Evolutionary conservation across 345 rosid genomes (phyloP).

Genomic region (Boechera divaricarpa): DNA sequence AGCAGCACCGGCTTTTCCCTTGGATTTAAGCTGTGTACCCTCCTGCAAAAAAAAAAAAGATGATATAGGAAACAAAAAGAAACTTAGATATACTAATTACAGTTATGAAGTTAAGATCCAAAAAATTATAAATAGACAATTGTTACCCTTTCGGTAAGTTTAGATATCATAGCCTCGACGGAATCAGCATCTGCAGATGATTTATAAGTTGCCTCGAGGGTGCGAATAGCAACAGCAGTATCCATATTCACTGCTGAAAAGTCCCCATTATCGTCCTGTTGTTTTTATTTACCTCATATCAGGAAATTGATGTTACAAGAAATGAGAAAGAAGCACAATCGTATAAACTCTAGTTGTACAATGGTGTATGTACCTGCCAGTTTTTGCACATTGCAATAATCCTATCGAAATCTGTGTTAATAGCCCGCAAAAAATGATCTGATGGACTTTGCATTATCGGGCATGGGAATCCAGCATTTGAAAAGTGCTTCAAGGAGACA

Average conservation of each 20-base stretch:
- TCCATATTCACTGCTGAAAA: slow-evolving; percentile 99
- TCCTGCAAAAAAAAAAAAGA: slow-evolving; percentile 55
- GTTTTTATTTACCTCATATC: slow-evolving; percentile 10
- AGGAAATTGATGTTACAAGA: slow-evolving; percentile 9
- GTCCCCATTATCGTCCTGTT: slow-evolving; percentile 96
- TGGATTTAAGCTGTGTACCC: slow-evolving; percentile 91
- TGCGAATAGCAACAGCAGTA: slow-evolving; percentile 97
- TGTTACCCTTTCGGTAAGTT: slow-evolving; percentile 82
- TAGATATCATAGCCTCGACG: slow-evolving; percentile 77
- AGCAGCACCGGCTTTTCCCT: slow-evolving; percentile 78
- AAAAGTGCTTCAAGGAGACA: slow-evolving; percentile 74
- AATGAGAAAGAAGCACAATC: neutral
- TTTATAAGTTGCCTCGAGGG: slow-evolving; percentile 96
- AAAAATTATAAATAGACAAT: neutral
- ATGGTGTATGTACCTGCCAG: slow-evolving; percentile 74
- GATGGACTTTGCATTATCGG: slow-evolving; percentile 99
- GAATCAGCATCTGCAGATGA: slow-evolving; percentile 92
- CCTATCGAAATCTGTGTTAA: slow-evolving; percentile 98
- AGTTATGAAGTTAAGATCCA: neutral
- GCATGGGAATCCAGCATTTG: slow-evolving; percentile 99
- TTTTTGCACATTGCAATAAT: slow-evolving; percentile 98
- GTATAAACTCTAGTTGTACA: neutral
- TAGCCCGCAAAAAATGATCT: slow-evolving; percentile 96
- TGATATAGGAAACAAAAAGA: neutral
- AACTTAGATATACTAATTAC: neutral